phyloP scores from a whole-genome alignment of 2,329 filamentous ascomycete genomes.

The Zalaria obscura region DNA sequence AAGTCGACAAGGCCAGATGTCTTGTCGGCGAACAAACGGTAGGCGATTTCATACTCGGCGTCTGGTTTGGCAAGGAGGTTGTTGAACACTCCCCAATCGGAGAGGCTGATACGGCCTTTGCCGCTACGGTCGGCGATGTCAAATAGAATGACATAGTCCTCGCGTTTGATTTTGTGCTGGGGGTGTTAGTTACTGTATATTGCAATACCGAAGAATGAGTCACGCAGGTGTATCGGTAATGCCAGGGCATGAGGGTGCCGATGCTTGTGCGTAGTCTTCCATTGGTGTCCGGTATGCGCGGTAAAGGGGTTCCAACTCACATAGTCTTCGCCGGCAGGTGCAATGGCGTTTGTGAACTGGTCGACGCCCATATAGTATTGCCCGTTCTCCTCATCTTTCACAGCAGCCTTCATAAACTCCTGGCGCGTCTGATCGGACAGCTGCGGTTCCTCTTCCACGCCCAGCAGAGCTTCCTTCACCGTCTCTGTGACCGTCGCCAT shows the following conservation, averaged over 20 bases:
- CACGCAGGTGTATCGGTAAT: too few species aligned
- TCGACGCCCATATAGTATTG: constrained; percentile 69
- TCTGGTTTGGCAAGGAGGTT: constrained; percentile 88
- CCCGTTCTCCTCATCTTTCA: constrained; percentile 59
- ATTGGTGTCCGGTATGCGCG: background rate
- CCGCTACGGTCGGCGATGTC: constrained; percentile 70
- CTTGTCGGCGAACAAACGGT: constrained; percentile 85
- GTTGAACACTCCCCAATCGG: constrained; percentile 88
- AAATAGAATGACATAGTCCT: constrained; percentile 92
- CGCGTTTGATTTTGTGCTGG: constrained; percentile 93
- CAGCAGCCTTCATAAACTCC: constrained; percentile 63
- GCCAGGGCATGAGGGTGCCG: too few species aligned
- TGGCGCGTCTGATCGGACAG: constrained; percentile 62
- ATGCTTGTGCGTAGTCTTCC: constrained; percentile 1
- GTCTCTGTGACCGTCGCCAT: constrained; percentile 54
- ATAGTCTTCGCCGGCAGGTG: constrained; percentile 76
- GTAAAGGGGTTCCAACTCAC: constrained; percentile 31
- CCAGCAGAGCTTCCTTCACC: constrained; percentile 47
- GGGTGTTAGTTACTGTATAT: background rate
- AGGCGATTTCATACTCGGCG: constrained; percentile 97
- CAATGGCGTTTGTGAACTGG: constrained; percentile 85
- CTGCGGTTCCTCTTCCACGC: constrained; percentile 38
- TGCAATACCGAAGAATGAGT: too few species aligned
- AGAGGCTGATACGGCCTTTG: constrained; percentile 58
- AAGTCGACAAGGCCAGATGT: constrained; percentile 77